Evolutionary conservation across 495 filamentous ascomycete genomes (phyloP).

Genomic region (Penicillium subrubescens): DNA sequence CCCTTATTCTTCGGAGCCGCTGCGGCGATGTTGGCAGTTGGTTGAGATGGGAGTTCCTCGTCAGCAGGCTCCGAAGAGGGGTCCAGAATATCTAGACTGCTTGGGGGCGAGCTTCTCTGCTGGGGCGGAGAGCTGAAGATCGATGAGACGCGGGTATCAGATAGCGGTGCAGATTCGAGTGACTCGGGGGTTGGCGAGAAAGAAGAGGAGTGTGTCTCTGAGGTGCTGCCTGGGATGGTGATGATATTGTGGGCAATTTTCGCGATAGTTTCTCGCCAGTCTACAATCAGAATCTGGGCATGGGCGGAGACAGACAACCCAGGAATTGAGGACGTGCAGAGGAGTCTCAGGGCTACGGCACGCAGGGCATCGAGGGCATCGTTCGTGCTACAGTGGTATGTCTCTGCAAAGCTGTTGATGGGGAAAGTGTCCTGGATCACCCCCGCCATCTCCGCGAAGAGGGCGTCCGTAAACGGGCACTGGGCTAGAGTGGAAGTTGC

Average conservation of each 20-base stretch:
- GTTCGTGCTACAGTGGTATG: constrained; percentile 14
- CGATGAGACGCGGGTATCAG: neutral
- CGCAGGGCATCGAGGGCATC: constrained; percentile 20
- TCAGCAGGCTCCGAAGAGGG: neutral
- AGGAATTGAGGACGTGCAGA: neutral
- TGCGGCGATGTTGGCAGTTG: neutral
- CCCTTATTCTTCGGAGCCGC: neutral
- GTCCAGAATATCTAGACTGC: neutral
- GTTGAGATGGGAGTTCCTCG: neutral
- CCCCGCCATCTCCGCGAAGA: constrained; percentile 25
- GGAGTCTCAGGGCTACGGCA: constrained; percentile 23
- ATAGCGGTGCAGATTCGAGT: neutral
- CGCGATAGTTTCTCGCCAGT: constrained; percentile 10
- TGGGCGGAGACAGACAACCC: constrained; percentile 15
- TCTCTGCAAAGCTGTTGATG: constrained; percentile 18
- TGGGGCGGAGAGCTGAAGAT: neutral
- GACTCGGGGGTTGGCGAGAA: neutral
- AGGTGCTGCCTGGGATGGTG: neutral
- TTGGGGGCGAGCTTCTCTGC: neutral
- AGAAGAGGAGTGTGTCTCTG: neutral
- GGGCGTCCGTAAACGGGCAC: constrained; percentile 15
- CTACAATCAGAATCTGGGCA: constrained; percentile 16
- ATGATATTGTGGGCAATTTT: neutral
- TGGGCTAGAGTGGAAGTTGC: neutral
- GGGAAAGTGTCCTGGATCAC: constrained; percentile 22